Percentiles rank a stretch among this genome's conserved stretches.
These are phyloP conservation scores for Pseudovirgaria hyperparasitica DNA, from an alignment of 2,329 filamentous ascomycete species.

Conservation along the genomic window DNA sequence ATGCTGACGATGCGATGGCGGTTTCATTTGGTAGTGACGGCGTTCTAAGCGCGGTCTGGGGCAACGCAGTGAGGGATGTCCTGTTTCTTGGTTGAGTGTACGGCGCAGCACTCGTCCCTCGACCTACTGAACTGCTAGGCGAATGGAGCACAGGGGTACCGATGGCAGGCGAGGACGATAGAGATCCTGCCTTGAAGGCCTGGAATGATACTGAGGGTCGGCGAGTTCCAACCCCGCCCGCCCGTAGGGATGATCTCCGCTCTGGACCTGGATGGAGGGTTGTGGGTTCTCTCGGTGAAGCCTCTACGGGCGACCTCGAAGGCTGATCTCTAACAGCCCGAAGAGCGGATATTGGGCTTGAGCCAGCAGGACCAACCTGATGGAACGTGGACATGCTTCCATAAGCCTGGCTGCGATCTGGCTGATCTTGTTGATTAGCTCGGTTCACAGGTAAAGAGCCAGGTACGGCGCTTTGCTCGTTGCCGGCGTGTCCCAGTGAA, in stretches of 20 bases:
- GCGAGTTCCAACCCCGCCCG: conserved; percentile 39
- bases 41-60: conserved; percentile 59
- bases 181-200: conserved; percentile 88
- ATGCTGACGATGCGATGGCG: conserved; percentile 50
- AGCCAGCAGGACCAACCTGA: conserved; percentile 60
- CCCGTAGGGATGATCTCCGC: conserved; percentile 36
- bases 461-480: too few relatives aligned
- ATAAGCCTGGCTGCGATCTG: conserved; percentile 66
- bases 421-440: conserved; percentile 32
- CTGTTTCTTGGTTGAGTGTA: conserved; percentile 49
- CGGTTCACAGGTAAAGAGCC: conserved; percentile 63
- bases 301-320: conserved; percentile 37
- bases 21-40: conserved; percentile 50
- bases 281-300: conserved; percentile 37
- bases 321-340: conserved; percentile 50
- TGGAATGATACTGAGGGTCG: conserved; percentile 82
- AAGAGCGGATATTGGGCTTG: conserved; percentile 76
- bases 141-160: conserved; percentile 38
- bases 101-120: conserved; percentile 12
- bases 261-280: too few relatives aligned
- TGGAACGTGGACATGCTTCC: conserved; percentile 85
- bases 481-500: conserved; percentile 42
- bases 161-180: conserved; percentile 74
- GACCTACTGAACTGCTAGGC: conserved; percentile 12
- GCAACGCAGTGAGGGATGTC: conserved; percentile 61